A percentile compares a stretch with the other conserved stretches of the same genome.
Evolutionary conservation across 345 rosid species (phyloP).

Genomic region (Angophora floribunda): DNA sequence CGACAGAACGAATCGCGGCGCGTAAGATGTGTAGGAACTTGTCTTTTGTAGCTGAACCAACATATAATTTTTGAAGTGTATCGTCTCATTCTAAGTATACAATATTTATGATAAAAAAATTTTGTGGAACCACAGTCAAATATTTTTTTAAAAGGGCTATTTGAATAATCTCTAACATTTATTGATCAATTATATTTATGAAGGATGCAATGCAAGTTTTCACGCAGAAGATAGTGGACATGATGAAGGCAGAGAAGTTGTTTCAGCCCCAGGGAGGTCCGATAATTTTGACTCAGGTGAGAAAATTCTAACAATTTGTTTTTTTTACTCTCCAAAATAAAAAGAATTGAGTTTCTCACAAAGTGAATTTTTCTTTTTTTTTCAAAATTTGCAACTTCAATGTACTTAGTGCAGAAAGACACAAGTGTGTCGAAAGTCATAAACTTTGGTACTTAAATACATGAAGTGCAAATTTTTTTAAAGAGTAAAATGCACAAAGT

Average conservation of each 20-base stretch:
- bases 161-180: not conserved
- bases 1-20: not conserved
- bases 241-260: conserved; percentile 27
- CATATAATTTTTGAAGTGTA: not conserved
- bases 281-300: conserved; percentile 33
- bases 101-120: not conserved
- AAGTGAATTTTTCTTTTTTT: not conserved
- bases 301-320: not conserved
- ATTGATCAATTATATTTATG: not conserved
- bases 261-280: conserved; percentile 40
- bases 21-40: not conserved
- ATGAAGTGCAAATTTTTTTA: not conserved
- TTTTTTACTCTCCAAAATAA: not conserved
- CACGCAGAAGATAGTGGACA: conserved; percentile 23
- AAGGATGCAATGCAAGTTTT: conserved; percentile 37
- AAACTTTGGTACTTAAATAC: not conserved
- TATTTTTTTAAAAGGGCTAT: not conserved
- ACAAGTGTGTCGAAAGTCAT: not conserved
- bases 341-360: not conserved
- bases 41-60: not conserved
- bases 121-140: not conserved
- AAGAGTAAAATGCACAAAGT: not conserved
- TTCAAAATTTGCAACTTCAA: not conserved
- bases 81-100: not conserved
- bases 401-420: not conserved